Evolutionary conservation across 1,284 basidiomycete species (phyloP).

Genomic region (Heimioporus punctisporus): DNA sequence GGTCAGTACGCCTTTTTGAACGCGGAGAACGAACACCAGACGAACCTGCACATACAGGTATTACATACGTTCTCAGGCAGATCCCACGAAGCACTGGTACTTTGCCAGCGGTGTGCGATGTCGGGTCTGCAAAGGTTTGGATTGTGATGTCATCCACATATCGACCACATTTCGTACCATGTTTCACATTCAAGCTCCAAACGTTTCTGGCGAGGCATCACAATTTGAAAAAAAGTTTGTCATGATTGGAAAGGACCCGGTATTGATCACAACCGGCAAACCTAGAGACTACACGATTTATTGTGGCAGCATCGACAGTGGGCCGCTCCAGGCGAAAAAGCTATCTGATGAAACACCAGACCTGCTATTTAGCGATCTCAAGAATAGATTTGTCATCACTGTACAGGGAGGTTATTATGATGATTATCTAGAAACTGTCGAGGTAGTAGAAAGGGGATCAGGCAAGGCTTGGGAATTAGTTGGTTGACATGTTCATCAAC

Average conservation of each 20-base stretch:
- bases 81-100: neutral
- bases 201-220: neutral
- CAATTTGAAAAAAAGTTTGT: too few species aligned
- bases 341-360: neutral
- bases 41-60: neutral
- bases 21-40: too few species aligned
- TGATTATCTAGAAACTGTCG: neutral
- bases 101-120: neutral
- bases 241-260: neutral
- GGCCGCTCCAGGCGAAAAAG: neutral
- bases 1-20: constrained; percentile 1
- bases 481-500: too few species aligned
- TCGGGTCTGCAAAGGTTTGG: neutral
- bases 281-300: neutral
- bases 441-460: neutral
- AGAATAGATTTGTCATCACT: neutral
- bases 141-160: neutral
- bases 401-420: neutral
- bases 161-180: neutral
- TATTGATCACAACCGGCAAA: neutral
- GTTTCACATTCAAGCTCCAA: neutral
- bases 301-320: neutral
- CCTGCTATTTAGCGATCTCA: constrained; percentile 1
- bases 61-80: neutral
- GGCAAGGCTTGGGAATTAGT: neutral